Conservation (phyloP, 345 rosid species). For the Heritiera littoralis region DNA sequence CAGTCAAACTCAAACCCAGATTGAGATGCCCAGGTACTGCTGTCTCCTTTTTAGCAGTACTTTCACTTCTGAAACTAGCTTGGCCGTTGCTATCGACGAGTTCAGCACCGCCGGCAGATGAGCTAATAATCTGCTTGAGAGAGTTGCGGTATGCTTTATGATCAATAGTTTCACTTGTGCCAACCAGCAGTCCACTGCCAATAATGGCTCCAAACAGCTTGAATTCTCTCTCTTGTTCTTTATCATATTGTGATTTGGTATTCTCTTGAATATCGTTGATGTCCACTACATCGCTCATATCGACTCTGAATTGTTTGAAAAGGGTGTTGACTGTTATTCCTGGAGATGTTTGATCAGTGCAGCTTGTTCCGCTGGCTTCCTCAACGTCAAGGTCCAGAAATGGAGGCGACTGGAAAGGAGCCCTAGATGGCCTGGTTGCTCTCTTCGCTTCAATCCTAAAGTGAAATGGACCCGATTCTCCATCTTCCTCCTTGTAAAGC, state of each 20-base stretch:
- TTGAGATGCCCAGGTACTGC: too few relatives aligned
- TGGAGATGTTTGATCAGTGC: not conserved
- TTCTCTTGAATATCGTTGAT: not conserved
- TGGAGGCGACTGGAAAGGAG: too few relatives aligned
- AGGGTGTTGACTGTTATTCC: not conserved
- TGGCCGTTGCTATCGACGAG: not conserved
- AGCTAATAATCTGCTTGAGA: not conserved
- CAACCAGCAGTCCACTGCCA: not conserved
- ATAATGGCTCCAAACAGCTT: not conserved
- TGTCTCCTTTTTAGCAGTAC: too few relatives aligned
- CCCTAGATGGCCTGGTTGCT: not conserved
- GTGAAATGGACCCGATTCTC: not conserved
- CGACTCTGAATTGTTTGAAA: not conserved
- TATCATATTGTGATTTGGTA: not conserved
- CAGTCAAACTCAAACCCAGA: too few relatives aligned
- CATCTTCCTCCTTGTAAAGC: not conserved
- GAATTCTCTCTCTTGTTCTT: not conserved
- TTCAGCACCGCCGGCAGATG: not conserved
- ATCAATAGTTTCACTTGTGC: not conserved
- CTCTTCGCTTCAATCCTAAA: conserved; percentile 8
- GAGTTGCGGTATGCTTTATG: not conserved
- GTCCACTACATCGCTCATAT: not conserved
- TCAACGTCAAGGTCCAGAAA: not conserved
- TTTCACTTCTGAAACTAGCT: not conserved
- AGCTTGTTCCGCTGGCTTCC: not conserved